Conservation (phyloP, 352 stramenopile species). For the Peronosclerospora sorghi region DNA sequence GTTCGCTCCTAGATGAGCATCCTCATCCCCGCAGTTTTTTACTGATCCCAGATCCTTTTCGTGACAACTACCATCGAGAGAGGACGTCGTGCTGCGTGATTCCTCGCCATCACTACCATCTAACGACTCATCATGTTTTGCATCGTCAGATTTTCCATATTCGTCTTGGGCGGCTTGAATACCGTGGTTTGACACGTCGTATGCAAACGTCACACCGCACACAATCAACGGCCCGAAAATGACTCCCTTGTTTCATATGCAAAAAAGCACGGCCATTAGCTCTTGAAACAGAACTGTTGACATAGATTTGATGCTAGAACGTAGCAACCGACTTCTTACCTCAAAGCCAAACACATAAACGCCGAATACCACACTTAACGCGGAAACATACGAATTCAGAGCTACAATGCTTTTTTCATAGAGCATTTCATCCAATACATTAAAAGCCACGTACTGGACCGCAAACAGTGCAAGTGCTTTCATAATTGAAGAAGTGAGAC, state of each 20-base stretch:
- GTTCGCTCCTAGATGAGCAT: conserved; percentile 17
- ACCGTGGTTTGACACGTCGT: conserved; percentile 79
- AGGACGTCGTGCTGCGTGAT: conserved; percentile 30
- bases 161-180: conserved; percentile 79
- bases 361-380: conserved; percentile 76
- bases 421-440: conserved; percentile 77
- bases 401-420: conserved; percentile 84
- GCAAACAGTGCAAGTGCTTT: conserved; percentile 70
- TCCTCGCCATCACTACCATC: conserved; percentile 48
- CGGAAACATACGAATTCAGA: conserved; percentile 80
- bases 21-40: conserved; percentile 9
- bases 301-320: too few species aligned
- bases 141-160: conserved; percentile 31
- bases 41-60: conserved; percentile 12
- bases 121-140: conserved; percentile 15
- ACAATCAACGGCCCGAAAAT: conserved; percentile 79
- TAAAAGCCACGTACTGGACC: conserved; percentile 80
- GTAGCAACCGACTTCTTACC: conserved; percentile 14
- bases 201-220: conserved; percentile 74
- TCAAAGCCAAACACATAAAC: conserved; percentile 84
- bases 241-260: conserved; percentile 36
- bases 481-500: conserved; percentile 69
- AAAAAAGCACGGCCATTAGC: not conserved
- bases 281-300: not conserved
- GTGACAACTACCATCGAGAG: conserved; percentile 21